phyloP scores from a whole-genome alignment of 192 early-diverging fungal genomes.

The Backusella macrospora region DNA sequence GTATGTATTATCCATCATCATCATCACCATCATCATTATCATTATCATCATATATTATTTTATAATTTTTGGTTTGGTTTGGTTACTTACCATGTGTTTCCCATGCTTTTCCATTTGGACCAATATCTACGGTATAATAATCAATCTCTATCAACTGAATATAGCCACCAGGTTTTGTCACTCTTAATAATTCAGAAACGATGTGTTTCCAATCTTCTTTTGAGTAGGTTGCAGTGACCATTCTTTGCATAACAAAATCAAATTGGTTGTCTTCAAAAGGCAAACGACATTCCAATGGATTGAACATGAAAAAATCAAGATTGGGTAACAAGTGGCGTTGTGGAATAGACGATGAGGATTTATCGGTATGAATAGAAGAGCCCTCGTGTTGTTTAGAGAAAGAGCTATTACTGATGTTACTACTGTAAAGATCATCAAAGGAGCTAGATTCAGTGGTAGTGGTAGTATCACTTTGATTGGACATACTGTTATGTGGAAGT shows the following conservation, averaged over 20 bases:
- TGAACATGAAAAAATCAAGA: slow-evolving; percentile 23
- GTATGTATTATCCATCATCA: not conserved
- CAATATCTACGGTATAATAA: slow-evolving; percentile 16
- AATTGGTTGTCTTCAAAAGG: slow-evolving; percentile 30
- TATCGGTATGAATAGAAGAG: not conserved
- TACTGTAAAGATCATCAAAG: too few species aligned
- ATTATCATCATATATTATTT: too few species aligned
- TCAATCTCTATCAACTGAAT: slow-evolving; percentile 38
- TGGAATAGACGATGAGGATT: not conserved
- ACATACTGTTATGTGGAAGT: too few species aligned
- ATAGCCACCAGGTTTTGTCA: slow-evolving; percentile 41
- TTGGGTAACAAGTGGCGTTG: slow-evolving; percentile 10
- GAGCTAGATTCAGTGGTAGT: not conserved
- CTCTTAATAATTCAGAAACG: slow-evolving; percentile 26
- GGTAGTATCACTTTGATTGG: not conserved
- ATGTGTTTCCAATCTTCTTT: slow-evolving; percentile 20
- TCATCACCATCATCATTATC: too few species aligned
- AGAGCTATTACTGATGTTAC: not conserved
- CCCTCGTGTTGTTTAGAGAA: not conserved
- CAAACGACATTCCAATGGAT: not conserved
- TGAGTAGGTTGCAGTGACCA: slow-evolving; percentile 6
- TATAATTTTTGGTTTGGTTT: too few species aligned
- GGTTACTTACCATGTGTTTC: slow-evolving; percentile 1
- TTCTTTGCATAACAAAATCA: slow-evolving; percentile 25
- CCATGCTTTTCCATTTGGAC: slow-evolving; percentile 17